phyloP scores from a whole-genome alignment of 108 stramenopile genomes.

The Fragilaria crotonensis region DNA sequence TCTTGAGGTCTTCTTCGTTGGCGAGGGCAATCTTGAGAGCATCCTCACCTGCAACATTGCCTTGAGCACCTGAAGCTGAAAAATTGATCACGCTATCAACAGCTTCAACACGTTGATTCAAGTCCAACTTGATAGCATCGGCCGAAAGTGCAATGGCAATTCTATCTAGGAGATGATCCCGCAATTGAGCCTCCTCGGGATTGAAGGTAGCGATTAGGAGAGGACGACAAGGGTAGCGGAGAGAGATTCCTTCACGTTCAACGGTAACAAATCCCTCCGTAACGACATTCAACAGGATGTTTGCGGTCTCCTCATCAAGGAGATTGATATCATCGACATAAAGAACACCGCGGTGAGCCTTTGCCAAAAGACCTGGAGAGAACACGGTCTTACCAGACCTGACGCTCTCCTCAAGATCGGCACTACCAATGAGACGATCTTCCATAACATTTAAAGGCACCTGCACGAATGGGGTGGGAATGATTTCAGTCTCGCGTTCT shows the following conservation, averaged over 20 bases:
- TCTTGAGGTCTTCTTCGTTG: constrained; percentile 90
- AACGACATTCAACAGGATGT: constrained; percentile 86
- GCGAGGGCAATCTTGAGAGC: constrained; percentile 60
- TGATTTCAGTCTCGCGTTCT: constrained; percentile 89
- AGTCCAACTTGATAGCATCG: constrained; percentile 73
- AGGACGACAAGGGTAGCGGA: constrained; percentile 86
- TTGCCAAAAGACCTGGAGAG: constrained; percentile 86
- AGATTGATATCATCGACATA: constrained; percentile 97
- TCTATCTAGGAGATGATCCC: constrained; percentile 91
- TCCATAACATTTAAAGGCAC: constrained; percentile 96
- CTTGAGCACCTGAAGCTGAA: constrained; percentile 54
- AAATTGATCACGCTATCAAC: constrained; percentile 80
- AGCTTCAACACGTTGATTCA: constrained; percentile 76
- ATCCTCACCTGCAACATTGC: constrained; percentile 45
- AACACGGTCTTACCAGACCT: constrained; percentile 90
- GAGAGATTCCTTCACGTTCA: constrained; percentile 91
- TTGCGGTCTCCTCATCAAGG: constrained; percentile 88
- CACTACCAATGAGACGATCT: constrained; percentile 91
- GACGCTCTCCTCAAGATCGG: constrained; percentile 89
- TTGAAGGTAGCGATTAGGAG: constrained; percentile 90
- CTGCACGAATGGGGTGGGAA: constrained; percentile 89
- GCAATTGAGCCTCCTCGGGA: constrained; percentile 95
- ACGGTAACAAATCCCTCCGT: constrained; percentile 89
- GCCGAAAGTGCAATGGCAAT: constrained; percentile 88
- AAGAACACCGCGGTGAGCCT: constrained; percentile 90